Base-by-base conservation (phyloP, 371 early-diverging fungal genomes). In the Dichotomocladium elegans region DNA sequence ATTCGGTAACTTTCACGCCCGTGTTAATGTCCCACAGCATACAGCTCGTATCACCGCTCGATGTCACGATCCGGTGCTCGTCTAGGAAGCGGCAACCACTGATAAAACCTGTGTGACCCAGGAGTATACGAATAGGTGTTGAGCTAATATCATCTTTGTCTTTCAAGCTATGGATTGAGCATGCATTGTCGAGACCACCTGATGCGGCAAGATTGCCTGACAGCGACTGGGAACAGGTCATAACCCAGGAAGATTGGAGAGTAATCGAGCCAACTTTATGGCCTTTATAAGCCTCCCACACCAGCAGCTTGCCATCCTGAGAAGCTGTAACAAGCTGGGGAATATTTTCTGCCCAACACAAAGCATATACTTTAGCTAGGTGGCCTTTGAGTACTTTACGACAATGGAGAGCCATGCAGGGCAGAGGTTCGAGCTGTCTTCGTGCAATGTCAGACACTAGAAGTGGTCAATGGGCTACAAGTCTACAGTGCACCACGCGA, bases 1-100 rank as follows among this genome's bases (percentile, higher is more conserved):
- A 97, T 63, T 94, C 94, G 57, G 87, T 75, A 19, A 89, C 81
- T 75, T 94, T 95, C 66, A 92, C 85, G 33, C 94, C 94, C 2
- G 94, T 92, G 65, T 95, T 95, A 58, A 97, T 89, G 69, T 97
- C 96, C 98, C 98, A 97, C 26, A 97, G 83, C 84, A 95, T 92
- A 66, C 95, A 95, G 51, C 90, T 87, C 92, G 93, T 96, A 68
- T 97, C 98, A 34, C 98, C 98, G 43, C 92, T 91, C 4, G 81
- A 68, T 1, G 97, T 92, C 51, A 97, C 64, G 49, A 97, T 95
- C 70, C 92, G 94, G 14, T 92, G 81, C 70, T 97, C 98, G 29
- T 81, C 83, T 47, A 95, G 74, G 72, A 97, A 97, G 12, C 98
- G 80, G 74, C 96, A 95, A 81, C 96, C 94, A 31, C 92, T 91